phyloP scores from a whole-genome alignment of 2,329 filamentous ascomycete genomes.

The Colletotrichum costaricense region DNA sequence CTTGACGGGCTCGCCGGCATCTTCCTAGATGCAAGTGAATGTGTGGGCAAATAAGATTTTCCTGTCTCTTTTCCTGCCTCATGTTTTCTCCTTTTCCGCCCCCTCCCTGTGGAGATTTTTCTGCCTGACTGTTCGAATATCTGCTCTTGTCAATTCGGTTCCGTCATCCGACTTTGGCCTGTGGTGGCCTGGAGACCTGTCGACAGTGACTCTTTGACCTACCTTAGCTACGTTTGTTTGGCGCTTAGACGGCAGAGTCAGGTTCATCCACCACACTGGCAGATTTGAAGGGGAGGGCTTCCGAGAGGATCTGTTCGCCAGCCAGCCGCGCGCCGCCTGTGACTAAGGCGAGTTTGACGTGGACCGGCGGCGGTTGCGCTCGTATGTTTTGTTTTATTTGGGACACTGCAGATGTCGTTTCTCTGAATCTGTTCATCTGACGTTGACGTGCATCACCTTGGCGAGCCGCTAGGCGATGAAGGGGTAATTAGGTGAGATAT shows the following conservation, averaged over 20 bases:
- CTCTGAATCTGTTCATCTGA: neutral
- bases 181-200: neutral
- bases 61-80: neutral
- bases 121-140: neutral
- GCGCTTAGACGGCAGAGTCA: neutral
- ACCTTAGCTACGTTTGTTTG: neutral
- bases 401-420: neutral
- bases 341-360: neutral
- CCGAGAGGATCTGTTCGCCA: conserved; percentile 5
- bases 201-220: conserved; percentile 11
- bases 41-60: neutral
- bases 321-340: neutral
- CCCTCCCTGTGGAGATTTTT: neutral
- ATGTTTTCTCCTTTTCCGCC: neutral
- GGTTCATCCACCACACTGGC: neutral
- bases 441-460: conserved; percentile 7
- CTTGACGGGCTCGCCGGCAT: neutral
- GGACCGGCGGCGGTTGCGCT: neutral
- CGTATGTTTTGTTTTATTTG: neutral
- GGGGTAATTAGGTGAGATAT: neutral
- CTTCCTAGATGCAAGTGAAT: neutral
- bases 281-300: neutral
- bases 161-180: neutral
- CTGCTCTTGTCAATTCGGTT: neutral
- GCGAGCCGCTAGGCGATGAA: neutral